Conservation (phyloP, 345 rosid species). For the Eucalyptus cloeziana region DNA sequence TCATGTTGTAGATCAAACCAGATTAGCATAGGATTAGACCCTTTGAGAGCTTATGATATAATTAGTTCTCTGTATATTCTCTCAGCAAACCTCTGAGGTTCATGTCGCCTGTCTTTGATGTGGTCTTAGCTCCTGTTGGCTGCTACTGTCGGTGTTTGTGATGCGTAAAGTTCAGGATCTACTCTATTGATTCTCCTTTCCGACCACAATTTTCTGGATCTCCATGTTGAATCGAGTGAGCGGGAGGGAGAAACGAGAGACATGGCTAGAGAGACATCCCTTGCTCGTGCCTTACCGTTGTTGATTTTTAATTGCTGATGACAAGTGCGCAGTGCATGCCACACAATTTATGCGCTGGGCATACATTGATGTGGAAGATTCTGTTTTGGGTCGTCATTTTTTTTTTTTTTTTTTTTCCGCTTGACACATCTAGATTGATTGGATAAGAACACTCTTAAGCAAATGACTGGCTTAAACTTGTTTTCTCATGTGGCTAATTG, state of each 20-base stretch:
- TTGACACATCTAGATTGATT: not conserved
- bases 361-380: not conserved
- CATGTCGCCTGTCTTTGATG: not conserved
- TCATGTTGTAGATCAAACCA: not conserved
- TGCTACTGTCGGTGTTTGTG: not conserved
- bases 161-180: not conserved
- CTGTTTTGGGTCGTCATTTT: not conserved
- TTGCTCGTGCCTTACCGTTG: not conserved
- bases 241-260: not conserved
- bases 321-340: not conserved
- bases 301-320: not conserved
- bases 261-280: not conserved
- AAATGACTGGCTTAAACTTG: not conserved
- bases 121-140: not conserved
- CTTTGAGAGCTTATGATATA: not conserved
- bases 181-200: not conserved
- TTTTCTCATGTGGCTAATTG: not conserved
- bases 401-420: not conserved
- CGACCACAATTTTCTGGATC: not conserved
- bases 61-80: not conserved
- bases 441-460: not conserved
- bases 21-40: not conserved
- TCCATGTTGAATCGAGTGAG: not conserved
- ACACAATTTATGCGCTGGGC: not conserved
- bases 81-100: not conserved